Evolutionary conservation across 306 rosid genomes (phyloP), one percentile per base, ranked within the genome.

Genomic region (Inga laurina): DNA sequence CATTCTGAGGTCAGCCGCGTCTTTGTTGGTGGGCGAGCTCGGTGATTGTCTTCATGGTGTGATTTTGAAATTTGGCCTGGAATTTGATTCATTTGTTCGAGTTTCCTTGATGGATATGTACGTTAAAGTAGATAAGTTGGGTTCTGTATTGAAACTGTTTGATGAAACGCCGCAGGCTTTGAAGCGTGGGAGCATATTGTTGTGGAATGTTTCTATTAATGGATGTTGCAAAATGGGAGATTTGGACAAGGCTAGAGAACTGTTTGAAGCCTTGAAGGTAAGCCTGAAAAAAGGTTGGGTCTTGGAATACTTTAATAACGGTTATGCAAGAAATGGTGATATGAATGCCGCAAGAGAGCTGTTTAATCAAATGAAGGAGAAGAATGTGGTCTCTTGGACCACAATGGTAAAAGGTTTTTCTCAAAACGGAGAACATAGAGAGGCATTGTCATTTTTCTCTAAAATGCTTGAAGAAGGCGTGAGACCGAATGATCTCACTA

Each of bases 321-420:
- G 76, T 39, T 45, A 13, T 45, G 76, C 39, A 45, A 72, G 57
- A 45, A 72, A 72, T 45, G 76, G 57, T 44, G 57, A 72, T 45
- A 72, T 72, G 76, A 45, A 45, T n/a, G n/a, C 57, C 3, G 76
- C 57, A 12, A 72, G 57, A 72, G 76, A 45, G 76, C 37, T 72
- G 12, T 45, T 72, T 24, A 12, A 45, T 72, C 57, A 72, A n/a
- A 72, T 72, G 76, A 49, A 22, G 57, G 76, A 72, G 37, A 72
- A 44, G 76, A 72, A 72, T 72, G 76, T 72, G 37, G 57, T 72
- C 39, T 12, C 57, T 45, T 71, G 75, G 75, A 71, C 75, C 35
- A 71, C 75, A n/a, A 43, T 44, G 75, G 21, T 71, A n/a, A 71
- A 71, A 71, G 56, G 56, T 11, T 71, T 70, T 44, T 72, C 76